phyloP scores from a whole-genome alignment of 2,329 filamentous ascomycete species.

The Fusarium nygamai region DNA sequence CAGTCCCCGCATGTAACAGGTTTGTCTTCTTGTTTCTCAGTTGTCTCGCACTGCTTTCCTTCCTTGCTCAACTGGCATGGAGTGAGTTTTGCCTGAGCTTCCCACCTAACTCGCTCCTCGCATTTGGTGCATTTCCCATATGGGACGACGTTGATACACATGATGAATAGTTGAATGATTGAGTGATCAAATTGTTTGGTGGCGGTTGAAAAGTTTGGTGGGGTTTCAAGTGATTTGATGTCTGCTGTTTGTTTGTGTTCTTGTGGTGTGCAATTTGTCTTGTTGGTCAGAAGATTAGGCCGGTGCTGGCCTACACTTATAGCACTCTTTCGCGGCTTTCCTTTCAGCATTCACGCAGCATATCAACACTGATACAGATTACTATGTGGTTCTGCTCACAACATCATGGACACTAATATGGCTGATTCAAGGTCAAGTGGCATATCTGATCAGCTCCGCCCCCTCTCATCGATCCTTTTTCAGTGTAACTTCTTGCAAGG shows the following conservation, averaged over 20 bases:
- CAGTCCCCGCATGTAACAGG: neutral
- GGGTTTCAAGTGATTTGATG: neutral
- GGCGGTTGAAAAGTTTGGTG: neutral
- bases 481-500: no score
- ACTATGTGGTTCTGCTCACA: neutral
- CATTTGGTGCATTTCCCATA: neutral
- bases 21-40: fast-evolving
- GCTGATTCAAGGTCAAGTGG: neutral
- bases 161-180: neutral
- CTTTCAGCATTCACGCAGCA: neutral
- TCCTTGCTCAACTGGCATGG: neutral
- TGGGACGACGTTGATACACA: neutral
- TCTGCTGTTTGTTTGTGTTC: neutral
- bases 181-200: neutral
- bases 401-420: neutral
- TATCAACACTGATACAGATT: neutral
- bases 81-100: neutral
- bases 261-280: neutral
- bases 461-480: neutral
- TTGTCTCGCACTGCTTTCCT: neutral
- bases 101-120: neutral
- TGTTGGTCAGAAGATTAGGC: neutral
- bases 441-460: neutral
- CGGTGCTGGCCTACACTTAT: neutral
- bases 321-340: neutral